Conservation (phyloP, 768 basidiomycete species). For the Calvatia gigantea region DNA sequence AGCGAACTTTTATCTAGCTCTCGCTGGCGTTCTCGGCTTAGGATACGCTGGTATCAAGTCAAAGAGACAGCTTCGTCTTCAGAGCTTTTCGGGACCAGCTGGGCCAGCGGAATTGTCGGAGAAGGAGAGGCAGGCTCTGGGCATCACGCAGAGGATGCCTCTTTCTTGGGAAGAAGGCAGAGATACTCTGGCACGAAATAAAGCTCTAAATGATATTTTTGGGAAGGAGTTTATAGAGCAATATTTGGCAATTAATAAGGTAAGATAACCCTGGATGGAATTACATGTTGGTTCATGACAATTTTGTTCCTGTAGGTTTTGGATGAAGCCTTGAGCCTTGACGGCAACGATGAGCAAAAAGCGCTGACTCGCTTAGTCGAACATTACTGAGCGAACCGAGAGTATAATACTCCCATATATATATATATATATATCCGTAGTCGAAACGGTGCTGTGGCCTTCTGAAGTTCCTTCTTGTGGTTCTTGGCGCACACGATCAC, state of each 20-base stretch:
- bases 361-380: neutral
- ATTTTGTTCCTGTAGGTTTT: neutral
- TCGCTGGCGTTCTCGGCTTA: conserved; percentile 52
- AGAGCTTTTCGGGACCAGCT: conserved; percentile 28
- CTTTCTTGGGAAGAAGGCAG: conserved; percentile 46
- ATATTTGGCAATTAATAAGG: conserved; percentile 41
- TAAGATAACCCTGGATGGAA: neutral
- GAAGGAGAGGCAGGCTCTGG: conserved; percentile 39
- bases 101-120: conserved; percentile 41
- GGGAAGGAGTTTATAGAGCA: conserved; percentile 40
- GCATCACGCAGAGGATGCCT: conserved; percentile 49
- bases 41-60: conserved; percentile 48
- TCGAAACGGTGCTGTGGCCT: too few relatives aligned
- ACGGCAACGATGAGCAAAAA: neutral
- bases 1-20: conserved; percentile 55
- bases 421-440: too few relatives aligned
- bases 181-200: conserved; percentile 29
- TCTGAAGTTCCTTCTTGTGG: too few relatives aligned
- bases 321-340: neutral
- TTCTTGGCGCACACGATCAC: too few relatives aligned
- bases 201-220: conserved; percentile 34
- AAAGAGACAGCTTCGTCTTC: conserved; percentile 29
- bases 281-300: too few relatives aligned
- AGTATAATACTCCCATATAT: neutral
- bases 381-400: neutral